Percentiles rank a stretch among this genome's conserved stretches.
phyloP scores from a whole-genome alignment of 2,329 filamentous ascomycete genomes.

The Penicillium psychrosexuale region DNA sequence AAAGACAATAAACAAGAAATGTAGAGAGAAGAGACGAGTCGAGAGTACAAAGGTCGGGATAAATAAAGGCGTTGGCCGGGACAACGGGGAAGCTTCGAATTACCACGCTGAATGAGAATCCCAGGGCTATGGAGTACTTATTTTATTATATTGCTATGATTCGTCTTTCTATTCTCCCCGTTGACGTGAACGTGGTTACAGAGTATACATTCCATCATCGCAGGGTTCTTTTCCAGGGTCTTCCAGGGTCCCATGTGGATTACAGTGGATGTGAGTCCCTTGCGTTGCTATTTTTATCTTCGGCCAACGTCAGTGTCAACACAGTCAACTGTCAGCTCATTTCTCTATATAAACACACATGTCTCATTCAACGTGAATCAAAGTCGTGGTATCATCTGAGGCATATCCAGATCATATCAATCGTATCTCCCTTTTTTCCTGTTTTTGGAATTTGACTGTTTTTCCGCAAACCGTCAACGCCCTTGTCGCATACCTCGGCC shows the following conservation, averaged over 20 bases:
- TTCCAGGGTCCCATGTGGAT: not conserved
- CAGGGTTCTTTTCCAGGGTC: not conserved
- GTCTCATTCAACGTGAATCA: not conserved
- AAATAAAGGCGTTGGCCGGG: constrained; percentile 15
- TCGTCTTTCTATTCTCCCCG: not conserved
- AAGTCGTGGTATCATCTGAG: constrained; percentile 4
- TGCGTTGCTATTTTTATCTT: constrained; percentile 5
- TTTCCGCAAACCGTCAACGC: constrained; percentile 1
- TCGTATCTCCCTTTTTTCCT: not conserved
- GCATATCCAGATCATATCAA: not conserved
- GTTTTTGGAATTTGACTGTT: not conserved
- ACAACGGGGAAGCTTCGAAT: constrained; percentile 7
- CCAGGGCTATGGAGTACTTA: no score
- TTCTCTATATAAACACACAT: not conserved
- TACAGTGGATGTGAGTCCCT: not conserved
- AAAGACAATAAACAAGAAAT: not conserved
- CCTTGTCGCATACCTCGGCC: not conserved
- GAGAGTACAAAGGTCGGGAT: not conserved
- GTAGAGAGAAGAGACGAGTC: not conserved
- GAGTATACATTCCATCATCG: not conserved
- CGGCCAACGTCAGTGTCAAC: not conserved
- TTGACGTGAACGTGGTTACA: not conserved
- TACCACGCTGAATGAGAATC: not conserved
- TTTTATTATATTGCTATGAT: no score
- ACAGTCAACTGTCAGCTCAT: not conserved